phyloP scores from a whole-genome alignment of 2,329 filamentous ascomycete genomes.

The Trichoderma brevicompactum region DNA sequence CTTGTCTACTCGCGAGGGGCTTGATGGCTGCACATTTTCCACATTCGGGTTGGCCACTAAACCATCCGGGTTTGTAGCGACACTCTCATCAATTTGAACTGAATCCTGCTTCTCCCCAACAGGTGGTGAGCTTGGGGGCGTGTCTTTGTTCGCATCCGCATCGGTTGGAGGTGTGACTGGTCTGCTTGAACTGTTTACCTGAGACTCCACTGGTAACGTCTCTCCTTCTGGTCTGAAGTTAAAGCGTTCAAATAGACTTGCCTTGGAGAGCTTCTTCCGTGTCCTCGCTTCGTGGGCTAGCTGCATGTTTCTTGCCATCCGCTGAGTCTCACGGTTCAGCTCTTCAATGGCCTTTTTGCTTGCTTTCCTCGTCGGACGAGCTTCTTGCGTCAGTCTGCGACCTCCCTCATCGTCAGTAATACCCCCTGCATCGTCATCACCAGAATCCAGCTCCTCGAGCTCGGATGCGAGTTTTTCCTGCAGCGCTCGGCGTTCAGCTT shows the following conservation, averaged over 20 bases:
- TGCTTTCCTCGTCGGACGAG: conserved; percentile 77
- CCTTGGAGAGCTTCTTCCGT: conserved; percentile 86
- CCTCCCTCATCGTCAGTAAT: conserved; percentile 66
- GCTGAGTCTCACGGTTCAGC: conserved; percentile 93
- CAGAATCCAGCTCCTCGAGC: conserved; percentile 42
- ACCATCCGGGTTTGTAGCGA: conserved; percentile 36
- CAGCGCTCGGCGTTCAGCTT: conserved; percentile 48
- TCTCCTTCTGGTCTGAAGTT: conserved; percentile 63
- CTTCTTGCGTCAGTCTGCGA: conserved; percentile 69
- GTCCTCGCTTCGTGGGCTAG: conserved; percentile 87
- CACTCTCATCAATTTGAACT: conserved; percentile 23
- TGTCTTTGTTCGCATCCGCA: conserved; percentile 57
- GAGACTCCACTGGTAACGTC: conserved; percentile 38
- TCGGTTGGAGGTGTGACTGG: conserved; percentile 58
- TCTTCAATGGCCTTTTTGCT: conserved; percentile 95
- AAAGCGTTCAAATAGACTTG: conserved; percentile 81
- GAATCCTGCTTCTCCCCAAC: conserved; percentile 39
- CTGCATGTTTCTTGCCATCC: conserved; percentile 87
- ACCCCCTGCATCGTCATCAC: conserved; percentile 52
- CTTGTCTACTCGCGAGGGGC: conserved; percentile 53
- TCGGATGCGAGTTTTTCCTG: conserved; percentile 44
- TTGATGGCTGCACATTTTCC: conserved; percentile 42
- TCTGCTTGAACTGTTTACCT: conserved; percentile 60
- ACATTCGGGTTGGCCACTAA: conserved; percentile 43
- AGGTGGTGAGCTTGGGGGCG: conserved; percentile 74